Evolutionary conservation across 164 flowering plant species (phyloP), one percentile per base, ranked within the genome.

Genomic region (Nelumbo lutea): DNA sequence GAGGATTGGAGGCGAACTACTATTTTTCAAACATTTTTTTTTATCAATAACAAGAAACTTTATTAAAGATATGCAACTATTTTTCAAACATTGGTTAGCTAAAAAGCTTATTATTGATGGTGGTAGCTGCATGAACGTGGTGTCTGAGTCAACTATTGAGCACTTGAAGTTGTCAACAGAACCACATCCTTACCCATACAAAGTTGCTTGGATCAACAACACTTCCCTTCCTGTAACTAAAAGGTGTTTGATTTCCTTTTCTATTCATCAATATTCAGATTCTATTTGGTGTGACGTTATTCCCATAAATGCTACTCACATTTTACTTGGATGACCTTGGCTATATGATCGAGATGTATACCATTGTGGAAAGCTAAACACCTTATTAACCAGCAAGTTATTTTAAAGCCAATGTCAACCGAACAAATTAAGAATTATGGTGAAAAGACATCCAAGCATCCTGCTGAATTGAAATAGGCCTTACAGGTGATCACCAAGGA

Each of bases 21-120:
- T 47, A 27, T 64, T 64, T 64, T 64, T 64, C 11, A 64, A 14
- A 27, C 27, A 27, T 27, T 27, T 27, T 27, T 27, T 27, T 27
- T 27, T 27, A 27, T 27, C 27, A 27, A 27, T 27, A 27, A 27
- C 27, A 27, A 27, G 27, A 27, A 27, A 27, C 27, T 27, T 27
- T 27, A 48, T 27, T 14, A 4, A 7, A 46, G 48, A 7, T 46
- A 7, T 46, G 7, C 48, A 4, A 46, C 42, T 39, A 0, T 11
- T 65, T 50, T 41, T 5, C 39, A 27, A 44, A 46, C 42, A 9
- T 9, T 15, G 47, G 1, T 41, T 46, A 65, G n/a, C n/a, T 39
- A 6, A 42, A 50, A 65, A 50, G 7, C 44, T 65, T 38, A 65
- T 65, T 38, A 50, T 65, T 65, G 67, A 65, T 40, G 44, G 67